Base-by-base conservation (phyloP, 257 asterid species). In the Solanum arcanum region DNA sequence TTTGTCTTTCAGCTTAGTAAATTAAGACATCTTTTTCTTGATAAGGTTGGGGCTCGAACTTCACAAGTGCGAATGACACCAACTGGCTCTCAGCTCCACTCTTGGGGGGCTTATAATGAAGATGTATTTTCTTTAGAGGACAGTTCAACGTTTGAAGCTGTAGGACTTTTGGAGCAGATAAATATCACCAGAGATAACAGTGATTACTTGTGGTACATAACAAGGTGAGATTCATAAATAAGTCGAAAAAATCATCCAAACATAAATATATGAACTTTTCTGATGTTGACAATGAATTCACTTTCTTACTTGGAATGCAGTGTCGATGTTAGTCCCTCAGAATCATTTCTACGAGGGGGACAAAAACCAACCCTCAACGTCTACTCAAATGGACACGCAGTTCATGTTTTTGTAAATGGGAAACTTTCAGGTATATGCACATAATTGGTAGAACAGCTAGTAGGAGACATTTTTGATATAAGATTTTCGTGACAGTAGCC, bases 191-290 rank as follows among this genome's bases (percentile, higher is more conserved):
- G 94, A 86, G 98, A 94, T 86, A 89, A 8, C 72, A 94, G 92
- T 64, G 98, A 94, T 88, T 93, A 94, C 76, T 90, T 94, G 90
- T 94, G 98, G 98, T 94, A 93, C 86, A 90, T 88, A 74, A 94
- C 93, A 81, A 91, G 94, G 98, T 94, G 83, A 88, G 91, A 6
- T 10, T 81, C 46, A 49, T 49, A 81, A 3, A 31, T 49, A 49
- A 29, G 44, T 49, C 31, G 62, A 77, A 76, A 77, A 47, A 80
- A 47, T 80, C 42, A 16, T 14, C 42, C 44, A 29, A 80, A 80
- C 68, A 27, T 15, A 9, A 46, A 6, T 78, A 27, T 9, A 46
- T 46, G 27, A n/a, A 42, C 33, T 69, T 68, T 69, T 78, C 41
- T 78, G 9, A 25, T 78, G 15, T 27, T 29, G 46, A 29, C 16